Evolutionary conservation across 2,329 filamentous ascomycete species (phyloP), one percentile per base, ranked within the genome.

Genomic region (Aspergillus fumigatiaffinis): DNA sequence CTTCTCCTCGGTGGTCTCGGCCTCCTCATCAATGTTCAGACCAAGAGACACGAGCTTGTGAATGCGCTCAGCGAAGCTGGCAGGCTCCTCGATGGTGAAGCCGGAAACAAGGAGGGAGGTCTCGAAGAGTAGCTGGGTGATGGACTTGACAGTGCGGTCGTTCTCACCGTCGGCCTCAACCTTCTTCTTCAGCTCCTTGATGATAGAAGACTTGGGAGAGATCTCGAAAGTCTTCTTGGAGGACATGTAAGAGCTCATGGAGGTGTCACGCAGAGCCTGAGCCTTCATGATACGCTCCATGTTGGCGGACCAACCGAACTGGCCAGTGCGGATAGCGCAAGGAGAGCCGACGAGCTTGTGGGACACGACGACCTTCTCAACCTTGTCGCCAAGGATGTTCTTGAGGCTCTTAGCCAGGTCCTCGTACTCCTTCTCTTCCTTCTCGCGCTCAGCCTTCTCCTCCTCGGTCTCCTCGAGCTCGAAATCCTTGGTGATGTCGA

Each of bases 221-320:
- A 99, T 97, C 85, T 99, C 94, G 70, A 99, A 97, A 32, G 94
- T 99, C 91, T 99, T 99, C 92, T 99, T 99, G 77, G 93, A 97
- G 67, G 91, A 95, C 94, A 99, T 99, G 90, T 99, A 99, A 71
- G 91, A 96, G 81, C 87, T 91, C 94, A 99, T 99, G 73, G 92
- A 97, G 69, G 94, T 99, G 83, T 99, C 94, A 83, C 94, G 94
- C 73, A 99, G 93, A 74, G 94, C 94, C 85, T 99, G 94, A 28
- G 94, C 94, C 89, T 99, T 99, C 94, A 99, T 99, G 88, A 99
- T 99, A 85, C 94, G 94, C 87, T 99, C 94, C 94, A 99, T 99
- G 87, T 99, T 99, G 77, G 94, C 94, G 57, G 93, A 97, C 94
- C 94, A 99, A 81, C 94, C 94, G 80, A 99, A 99, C 83, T 97